Base-by-base conservation (phyloP, 78 protist species). In the Acrasis kona region DNA sequence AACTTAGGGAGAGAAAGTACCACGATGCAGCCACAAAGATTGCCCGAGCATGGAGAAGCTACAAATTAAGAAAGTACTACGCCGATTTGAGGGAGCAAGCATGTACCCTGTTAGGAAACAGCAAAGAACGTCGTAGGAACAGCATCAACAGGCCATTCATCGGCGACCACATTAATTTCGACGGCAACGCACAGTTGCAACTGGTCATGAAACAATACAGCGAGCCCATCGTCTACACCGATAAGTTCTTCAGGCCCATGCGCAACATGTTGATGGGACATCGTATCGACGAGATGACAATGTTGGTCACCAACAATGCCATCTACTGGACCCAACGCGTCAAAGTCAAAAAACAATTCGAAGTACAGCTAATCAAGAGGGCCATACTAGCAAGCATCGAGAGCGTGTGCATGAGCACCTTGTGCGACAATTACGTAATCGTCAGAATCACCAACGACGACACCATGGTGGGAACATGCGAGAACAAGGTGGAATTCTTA, bases 1-100 rank as follows among this genome's bases (percentile, higher is more conserved):
- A 77, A 28, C 65, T 58, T 34, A 76, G 95, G 27, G 84, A 82
- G 9, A 50, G 61, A 50, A 19, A 19, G 19, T 50, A n/a, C 19
- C 61, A 50, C 19, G 61, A 50, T 50, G 19, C 19, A n/a, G 19
- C 34, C 19, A 50, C 19, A 50, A 50, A n/a, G 19, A 50, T 50
- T n/a, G 34, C 19, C 19, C 19, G 61, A 50, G 19, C 19, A 50
- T 50, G 19, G 19, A 50, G 61, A 50, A 19, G 61, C 19, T 50
- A 50, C 19, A 50, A 50, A 50, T 19, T 19, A 50, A 50, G 61
- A 50, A 50, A 50, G 19, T 50, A n/a, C 61, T 50, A n/a, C 19
- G 19, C 19, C 19, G 61, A 50, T n/a, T n/a, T 50, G 61, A 50
- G 19, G 19, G 61, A 50, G 19, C 19, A 50, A 50, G 19, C 61